These are phyloP conservation scores for Ascochyta lentis DNA, from an alignment of 2,329 filamentous ascomycete genomes.

Conservation along the genomic window DNA sequence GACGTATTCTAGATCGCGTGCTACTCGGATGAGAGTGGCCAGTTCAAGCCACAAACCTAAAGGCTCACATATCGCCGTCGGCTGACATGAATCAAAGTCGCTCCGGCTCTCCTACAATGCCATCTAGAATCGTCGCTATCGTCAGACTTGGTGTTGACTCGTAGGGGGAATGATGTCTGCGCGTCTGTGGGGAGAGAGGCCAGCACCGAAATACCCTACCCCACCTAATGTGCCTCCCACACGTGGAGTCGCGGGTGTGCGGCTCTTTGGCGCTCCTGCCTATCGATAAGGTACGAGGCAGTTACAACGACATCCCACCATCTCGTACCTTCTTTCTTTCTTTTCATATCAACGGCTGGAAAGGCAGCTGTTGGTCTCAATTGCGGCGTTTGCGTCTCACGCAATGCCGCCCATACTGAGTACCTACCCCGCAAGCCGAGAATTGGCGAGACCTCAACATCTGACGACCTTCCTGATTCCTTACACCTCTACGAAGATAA, in stretches of 20 bases:
- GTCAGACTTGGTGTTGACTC: not conserved
- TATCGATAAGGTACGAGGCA: slow-evolving; percentile 25
- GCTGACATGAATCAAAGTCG: not conserved
- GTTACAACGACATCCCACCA: slow-evolving; percentile 26
- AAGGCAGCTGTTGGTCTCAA: not conserved
- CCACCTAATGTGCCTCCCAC: slow-evolving; percentile 12
- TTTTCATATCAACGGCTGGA: not conserved
- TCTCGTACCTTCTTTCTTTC: not conserved
- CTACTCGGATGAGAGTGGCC: slow-evolving; percentile 1
- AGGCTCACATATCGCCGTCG: not conserved
- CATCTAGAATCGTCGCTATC: not conserved
- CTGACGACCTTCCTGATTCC: slow-evolving; percentile 15
- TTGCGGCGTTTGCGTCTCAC: not conserved
- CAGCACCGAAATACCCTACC: slow-evolving; percentile 5
- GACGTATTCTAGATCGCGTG: slow-evolving; percentile 18
- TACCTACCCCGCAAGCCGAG: slow-evolving; percentile 13
- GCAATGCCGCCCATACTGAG: not conserved
- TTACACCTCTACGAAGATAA: slow-evolving; percentile 1
- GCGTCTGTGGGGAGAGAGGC: not conserved
- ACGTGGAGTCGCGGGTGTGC: slow-evolving; percentile 11
- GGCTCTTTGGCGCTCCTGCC: slow-evolving; percentile 19
- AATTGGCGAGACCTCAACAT: slow-evolving; percentile 11
- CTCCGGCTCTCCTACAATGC: not conserved
- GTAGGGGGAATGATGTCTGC: not conserved
- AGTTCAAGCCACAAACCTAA: not conserved